Base-by-base conservation (phyloP, 2,329 filamentous ascomycete genomes). In the Diaporthe sp. region DNA sequence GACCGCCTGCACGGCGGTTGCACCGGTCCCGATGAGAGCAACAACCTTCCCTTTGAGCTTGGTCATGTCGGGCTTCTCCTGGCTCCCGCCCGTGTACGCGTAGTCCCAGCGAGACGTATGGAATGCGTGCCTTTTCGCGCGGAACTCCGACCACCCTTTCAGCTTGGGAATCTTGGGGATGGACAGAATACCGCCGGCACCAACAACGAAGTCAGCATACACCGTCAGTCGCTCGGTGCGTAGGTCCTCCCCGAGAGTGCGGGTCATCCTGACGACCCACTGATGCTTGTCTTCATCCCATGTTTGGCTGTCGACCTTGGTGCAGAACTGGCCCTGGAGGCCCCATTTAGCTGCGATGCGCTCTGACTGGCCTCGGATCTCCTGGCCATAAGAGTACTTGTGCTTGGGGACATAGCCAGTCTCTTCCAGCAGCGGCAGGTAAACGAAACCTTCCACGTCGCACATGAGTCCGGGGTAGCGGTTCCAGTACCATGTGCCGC, bases 401-500 rank as follows among this genome's bases (percentile, higher is more conserved):
- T 85, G 79, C 7, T 80, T 83, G 0, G 86, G 87, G 78, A 88
- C 84, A 76, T 88, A 88, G 4, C 82, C 82, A 12, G 82, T 86
- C 77, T 88, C 86, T 72, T 88, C 86, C 3, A 88, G 79, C 25
- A 86, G 76, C 27, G 86, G 85, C 76, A 88, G 79, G 75, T 88
- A 88, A 55, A 82, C 81, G 75, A 86, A 88, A 55, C 81, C 82
- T 76, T 88, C 86, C 15, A 87, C 79, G 78, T 89, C 87, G 73
- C 86, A 88, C 75, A 80, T 81, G 5, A 86, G 76, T 4, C 86
- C 86, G 1, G 86, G 86, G 72, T 87, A 88, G 13, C 83, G 80
- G 61, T 88, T 87, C 84, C 84, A 87, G 76, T 86, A 88, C 81
- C 86, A 88, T 2, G 85, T 86, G 0, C 86, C 86, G 5, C 86